Conservation (phyloP, 2,329 filamentous ascomycete genomes). For the Colletotrichum melonis region DNA sequence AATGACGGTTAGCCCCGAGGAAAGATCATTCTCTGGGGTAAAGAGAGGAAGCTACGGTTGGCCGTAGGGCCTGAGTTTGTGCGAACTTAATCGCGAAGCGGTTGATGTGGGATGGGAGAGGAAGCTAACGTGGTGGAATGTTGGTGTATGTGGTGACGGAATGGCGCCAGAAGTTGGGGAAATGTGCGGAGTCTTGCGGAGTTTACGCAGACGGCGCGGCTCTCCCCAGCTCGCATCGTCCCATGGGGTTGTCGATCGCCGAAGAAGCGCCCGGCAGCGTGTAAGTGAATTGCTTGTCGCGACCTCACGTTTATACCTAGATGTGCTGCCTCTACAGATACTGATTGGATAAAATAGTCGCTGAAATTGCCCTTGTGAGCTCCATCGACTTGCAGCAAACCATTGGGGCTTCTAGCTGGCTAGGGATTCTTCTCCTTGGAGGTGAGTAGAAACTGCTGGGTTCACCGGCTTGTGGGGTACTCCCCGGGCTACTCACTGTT, state of each 20-base stretch:
- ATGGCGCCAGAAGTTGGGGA: slow-evolving; percentile 13
- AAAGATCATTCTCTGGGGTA: not conserved
- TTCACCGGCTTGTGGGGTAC: not conserved
- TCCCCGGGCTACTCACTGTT: not conserved
- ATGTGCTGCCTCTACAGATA: too few relatives aligned
- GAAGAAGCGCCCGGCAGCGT: not conserved
- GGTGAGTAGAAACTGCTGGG: not conserved
- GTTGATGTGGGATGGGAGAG: not conserved
- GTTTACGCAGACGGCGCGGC: slow-evolving; percentile 9
- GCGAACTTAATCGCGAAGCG: slow-evolving; percentile 10
- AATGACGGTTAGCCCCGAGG: not conserved
- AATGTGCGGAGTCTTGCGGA: slow-evolving; percentile 33
- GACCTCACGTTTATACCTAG: not conserved
- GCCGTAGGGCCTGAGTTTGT: not conserved
- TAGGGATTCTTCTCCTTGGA: not conserved
- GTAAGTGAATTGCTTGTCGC: slow-evolving; percentile 5
- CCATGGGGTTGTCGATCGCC: slow-evolving; percentile 19
- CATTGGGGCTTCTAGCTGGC: not conserved
- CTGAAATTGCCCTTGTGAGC: not conserved
- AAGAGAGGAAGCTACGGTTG: not conserved
- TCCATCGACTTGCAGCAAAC: not conserved
- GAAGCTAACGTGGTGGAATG: not conserved
- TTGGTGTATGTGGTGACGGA: slow-evolving; percentile 8
- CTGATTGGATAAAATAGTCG: not conserved
- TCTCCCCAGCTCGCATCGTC: not conserved